Base-by-base conservation (phyloP, 2,329 filamentous ascomycete genomes). In the Pseudogymnoascus destructans region DNA sequence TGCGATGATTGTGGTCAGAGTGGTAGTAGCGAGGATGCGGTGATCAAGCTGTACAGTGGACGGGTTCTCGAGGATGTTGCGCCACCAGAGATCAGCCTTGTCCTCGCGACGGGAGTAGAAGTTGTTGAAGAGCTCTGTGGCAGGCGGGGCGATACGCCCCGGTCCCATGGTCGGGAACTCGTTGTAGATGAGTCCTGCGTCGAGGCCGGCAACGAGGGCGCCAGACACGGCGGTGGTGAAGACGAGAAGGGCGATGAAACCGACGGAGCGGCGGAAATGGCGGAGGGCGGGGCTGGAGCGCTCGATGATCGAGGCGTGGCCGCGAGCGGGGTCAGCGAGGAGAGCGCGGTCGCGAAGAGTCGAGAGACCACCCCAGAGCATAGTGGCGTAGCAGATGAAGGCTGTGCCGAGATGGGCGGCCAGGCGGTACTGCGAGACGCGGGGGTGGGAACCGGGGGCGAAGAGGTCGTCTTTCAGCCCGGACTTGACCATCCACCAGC, bases 401-500 rank as follows among this genome's bases (percentile, higher is more conserved):
- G 93, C 93, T 49, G 92, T 86, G 32, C 86, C 89, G 9, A 98
- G 78, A 71, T 98, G 93, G 7, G 91, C 82, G 3, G 92, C 86
- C 59, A 98, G 79, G 57, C 93, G 84, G 74, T 98, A 98, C 73
- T 98, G 93, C 62, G 86, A 92, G 55, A 98, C 93, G 60, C 93
- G 84, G 0, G 93, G 93, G 71, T 95, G 89, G 59, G 85, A 87
- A 10, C 91, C 93, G 2, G 89, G 86, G 17, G 88, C 88, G 69
- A 98, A 96, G 25, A 98, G 80, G 70, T 98, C 93, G 69, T 97
- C 93, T 70, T 92, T 95, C 62, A 98, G 77, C 1, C 93, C 93
- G 9, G 88, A 95, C 73, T 95, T 95, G 65, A 98, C 93, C 93
- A 98, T 98, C 90, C 93, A 98, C 93, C 93, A 98, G 58, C 93